phyloP scores from a whole-genome alignment of 371 early-diverging fungal genomes.

The Actinomucor elegans region DNA sequence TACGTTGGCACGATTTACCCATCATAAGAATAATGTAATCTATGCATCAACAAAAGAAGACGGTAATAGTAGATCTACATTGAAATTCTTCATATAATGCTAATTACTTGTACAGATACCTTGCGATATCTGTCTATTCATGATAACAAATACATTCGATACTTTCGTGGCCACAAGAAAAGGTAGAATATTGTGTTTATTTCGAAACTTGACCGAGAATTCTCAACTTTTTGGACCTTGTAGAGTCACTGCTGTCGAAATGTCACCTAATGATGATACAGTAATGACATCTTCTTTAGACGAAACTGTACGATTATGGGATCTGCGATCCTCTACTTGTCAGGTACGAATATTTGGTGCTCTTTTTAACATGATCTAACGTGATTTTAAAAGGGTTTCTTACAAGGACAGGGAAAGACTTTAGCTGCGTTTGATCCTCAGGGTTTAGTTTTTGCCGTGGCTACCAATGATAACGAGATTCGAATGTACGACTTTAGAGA shows the following conservation, averaged over 20 bases:
- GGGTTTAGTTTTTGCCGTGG: conserved; percentile 79
- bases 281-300: conserved; percentile 75
- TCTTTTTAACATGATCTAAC: background rate
- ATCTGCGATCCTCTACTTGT: conserved; percentile 63
- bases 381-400: conserved; percentile 38
- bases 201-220: background rate
- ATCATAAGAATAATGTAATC: conserved; percentile 70
- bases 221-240: background rate
- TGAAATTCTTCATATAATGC: background rate
- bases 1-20: conserved; percentile 79
- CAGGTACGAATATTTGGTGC: conserved; percentile 43
- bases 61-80: conserved; percentile 46
- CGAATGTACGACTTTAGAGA: conserved; percentile 75
- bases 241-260: conserved; percentile 74
- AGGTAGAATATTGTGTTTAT: conserved; percentile 37
- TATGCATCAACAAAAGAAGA: conserved; percentile 93
- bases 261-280: conserved; percentile 78
- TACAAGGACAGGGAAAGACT: conserved; percentile 51
- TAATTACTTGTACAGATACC: conserved; percentile 57
- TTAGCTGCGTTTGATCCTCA: conserved; percentile 79
- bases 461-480: conserved; percentile 39
- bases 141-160: conserved; percentile 90
- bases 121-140: conserved; percentile 89
- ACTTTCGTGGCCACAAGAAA: conserved; percentile 85
- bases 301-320: conserved; percentile 80